phyloP scores from a whole-genome alignment of 192 early-diverging fungal genomes.

The Coemansia sp. region DNA sequence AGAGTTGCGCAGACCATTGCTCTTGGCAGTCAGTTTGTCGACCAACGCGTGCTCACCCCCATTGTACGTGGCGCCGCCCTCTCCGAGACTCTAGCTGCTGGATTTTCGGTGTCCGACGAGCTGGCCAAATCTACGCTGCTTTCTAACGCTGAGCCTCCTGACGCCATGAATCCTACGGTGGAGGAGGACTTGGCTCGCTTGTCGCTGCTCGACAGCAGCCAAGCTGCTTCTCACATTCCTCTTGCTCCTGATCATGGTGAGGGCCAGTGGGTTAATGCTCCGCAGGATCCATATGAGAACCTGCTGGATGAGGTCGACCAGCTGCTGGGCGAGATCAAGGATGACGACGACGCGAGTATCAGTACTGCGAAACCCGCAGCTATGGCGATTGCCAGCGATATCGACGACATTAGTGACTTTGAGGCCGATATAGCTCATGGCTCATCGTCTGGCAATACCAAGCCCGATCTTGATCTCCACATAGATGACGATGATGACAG shows the following conservation, averaged over 20 bases:
- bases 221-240: too few relatives aligned
- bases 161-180: background rate
- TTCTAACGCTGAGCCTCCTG: slow-evolving; percentile 4
- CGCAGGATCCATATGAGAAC: slow-evolving; percentile 51
- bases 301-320: slow-evolving; percentile 57
- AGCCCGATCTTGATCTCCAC: slow-evolving; percentile 28
- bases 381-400: background rate
- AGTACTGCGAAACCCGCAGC: background rate
- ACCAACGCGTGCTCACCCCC: slow-evolving; percentile 36
- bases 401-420: slow-evolving; percentile 7
- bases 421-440: background rate
- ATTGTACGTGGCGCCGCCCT: slow-evolving; percentile 35
- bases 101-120: slow-evolving; percentile 3
- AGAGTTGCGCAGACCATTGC: slow-evolving; percentile 53
- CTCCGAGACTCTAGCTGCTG: background rate
- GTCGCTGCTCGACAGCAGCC: too few relatives aligned
- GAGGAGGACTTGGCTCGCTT: slow-evolving; percentile 30
- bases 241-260: too few relatives aligned
- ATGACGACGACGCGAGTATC: slow-evolving; percentile 30
- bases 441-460: background rate
- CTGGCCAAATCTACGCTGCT: slow-evolving; percentile 11
- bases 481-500: slow-evolving; percentile 40
- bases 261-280: slow-evolving; percentile 31
- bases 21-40: slow-evolving; percentile 55
- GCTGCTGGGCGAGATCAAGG: slow-evolving; percentile 49